A percentile compares a stretch with the other conserved stretches of the same genome.
phyloP scores from a whole-genome alignment of 148 eudicot genomes.

The Polygonum aviculare region DNA sequence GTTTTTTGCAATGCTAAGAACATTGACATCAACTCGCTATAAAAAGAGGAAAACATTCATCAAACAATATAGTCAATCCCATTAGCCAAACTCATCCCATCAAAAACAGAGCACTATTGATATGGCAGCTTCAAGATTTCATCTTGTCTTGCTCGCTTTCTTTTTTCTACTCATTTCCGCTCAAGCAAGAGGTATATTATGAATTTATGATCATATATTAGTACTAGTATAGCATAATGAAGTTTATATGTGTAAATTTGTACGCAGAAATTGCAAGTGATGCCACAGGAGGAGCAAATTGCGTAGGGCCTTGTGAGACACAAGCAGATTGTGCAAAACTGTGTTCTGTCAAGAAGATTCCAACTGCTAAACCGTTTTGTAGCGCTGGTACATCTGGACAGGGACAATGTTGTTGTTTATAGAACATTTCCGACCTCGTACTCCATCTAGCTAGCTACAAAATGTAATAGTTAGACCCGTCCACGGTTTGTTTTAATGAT shows the following conservation, averaged over 20 bases:
- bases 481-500: too few species aligned
- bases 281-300: neutral
- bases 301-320: neutral
- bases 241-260: neutral
- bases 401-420: neutral
- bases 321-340: neutral
- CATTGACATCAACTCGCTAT: neutral
- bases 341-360: neutral
- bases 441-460: too few species aligned
- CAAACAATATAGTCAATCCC: too few species aligned
- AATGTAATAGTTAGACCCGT: too few species aligned
- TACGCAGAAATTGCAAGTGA: neutral
- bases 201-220: neutral
- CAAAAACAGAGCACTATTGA: neutral
- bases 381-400: neutral
- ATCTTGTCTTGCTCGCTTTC: neutral
- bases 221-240: too few species aligned
- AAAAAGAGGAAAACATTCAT: neutral
- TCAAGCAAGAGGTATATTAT: constrained; percentile 4
- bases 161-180: neutral
- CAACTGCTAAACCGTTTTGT: neutral
- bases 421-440: too few species aligned
- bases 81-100: neutral
- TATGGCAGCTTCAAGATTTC: neutral
- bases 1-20: too few species aligned